phyloP scores from a whole-genome alignment of 106 monocot species.

The Platanthera guangdongensis region DNA sequence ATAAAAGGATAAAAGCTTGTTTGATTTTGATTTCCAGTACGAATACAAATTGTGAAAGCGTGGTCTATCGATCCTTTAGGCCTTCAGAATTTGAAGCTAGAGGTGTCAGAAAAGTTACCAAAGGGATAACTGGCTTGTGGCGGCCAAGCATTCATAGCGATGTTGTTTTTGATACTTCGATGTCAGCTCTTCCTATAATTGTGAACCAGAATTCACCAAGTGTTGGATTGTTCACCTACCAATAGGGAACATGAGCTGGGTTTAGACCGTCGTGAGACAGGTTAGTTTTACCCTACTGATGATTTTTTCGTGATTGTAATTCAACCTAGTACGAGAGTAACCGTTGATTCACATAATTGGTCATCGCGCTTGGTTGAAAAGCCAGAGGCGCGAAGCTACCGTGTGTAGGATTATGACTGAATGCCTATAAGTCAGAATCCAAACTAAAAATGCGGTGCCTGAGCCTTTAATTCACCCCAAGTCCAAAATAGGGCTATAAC shows the following conservation, averaged over 20 bases:
- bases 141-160: constrained; percentile 97
- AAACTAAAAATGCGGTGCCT: too few relatives aligned
- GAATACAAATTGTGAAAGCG: constrained; percentile 94
- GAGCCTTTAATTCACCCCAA: too few relatives aligned
- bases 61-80: constrained; percentile 98
- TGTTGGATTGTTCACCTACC: too few relatives aligned
- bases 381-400: constrained; percentile 67
- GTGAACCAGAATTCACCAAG: too few relatives aligned
- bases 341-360: constrained; percentile 59
- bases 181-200: too few relatives aligned
- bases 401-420: constrained; percentile 38
- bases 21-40: constrained; percentile 93
- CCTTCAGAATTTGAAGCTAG: constrained; percentile 93
- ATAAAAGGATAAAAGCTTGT: constrained; percentile 26
- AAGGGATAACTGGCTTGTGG: constrained; percentile 95
- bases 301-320: too few relatives aligned
- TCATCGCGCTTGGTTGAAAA: constrained; percentile 79
- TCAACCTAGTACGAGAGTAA: too few relatives aligned
- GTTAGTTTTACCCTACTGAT: too few relatives aligned
- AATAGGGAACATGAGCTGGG: too few relatives aligned
- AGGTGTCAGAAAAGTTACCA: constrained; percentile 99
- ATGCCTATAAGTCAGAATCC: constrained; percentile 4
- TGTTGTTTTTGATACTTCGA: too few relatives aligned
- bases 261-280: too few relatives aligned
- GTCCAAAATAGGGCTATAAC: too few relatives aligned